Evolutionary conservation across 495 filamentous ascomycete genomes (phyloP).

Genomic region (Neurospora cerealis): DNA sequence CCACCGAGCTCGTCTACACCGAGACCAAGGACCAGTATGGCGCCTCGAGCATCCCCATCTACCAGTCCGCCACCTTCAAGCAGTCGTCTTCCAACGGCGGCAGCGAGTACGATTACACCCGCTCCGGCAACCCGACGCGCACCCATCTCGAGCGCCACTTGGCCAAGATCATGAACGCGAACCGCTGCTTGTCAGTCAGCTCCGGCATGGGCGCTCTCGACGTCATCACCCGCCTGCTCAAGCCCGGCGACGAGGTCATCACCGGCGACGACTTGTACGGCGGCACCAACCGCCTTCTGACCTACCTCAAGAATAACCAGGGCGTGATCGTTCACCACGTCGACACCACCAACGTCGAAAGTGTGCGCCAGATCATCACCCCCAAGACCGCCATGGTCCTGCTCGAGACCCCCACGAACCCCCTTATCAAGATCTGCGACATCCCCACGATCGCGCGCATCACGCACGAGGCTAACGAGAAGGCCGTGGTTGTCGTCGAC

Average conservation of each 20-base stretch:
- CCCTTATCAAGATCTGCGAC: slow-evolving; percentile 95
- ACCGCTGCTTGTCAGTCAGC: slow-evolving; percentile 80
- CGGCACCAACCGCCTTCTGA: slow-evolving; percentile 87
- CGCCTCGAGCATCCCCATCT: slow-evolving; percentile 89
- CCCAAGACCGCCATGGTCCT: slow-evolving; percentile 90
- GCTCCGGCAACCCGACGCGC: slow-evolving; percentile 91
- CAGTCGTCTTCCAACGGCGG: slow-evolving; percentile 68
- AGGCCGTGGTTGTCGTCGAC: slow-evolving; percentile 80
- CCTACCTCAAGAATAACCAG: slow-evolving; percentile 75
- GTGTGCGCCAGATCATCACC: slow-evolving; percentile 56
- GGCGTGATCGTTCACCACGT: slow-evolving; percentile 93
- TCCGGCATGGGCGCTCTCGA: slow-evolving; percentile 97
- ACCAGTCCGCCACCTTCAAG: slow-evolving; percentile 98
- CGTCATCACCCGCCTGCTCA: slow-evolving; percentile 87
- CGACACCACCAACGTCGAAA: slow-evolving; percentile 71
- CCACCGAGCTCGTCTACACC: slow-evolving; percentile 93
- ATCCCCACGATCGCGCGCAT: slow-evolving; percentile 65
- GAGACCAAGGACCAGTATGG: slow-evolving; percentile 94
- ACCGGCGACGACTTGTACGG: slow-evolving; percentile 96
- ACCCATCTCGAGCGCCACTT: slow-evolving; percentile 94
- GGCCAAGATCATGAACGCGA: slow-evolving; percentile 96
- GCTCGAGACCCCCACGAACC: slow-evolving; percentile 93
- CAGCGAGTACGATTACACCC: slow-evolving; percentile 95
- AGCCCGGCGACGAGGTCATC: slow-evolving; percentile 92
- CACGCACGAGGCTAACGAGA: slow-evolving; percentile 69